Evolutionary conservation across 495 filamentous ascomycete genomes (phyloP), one percentile per base, ranked within the genome.

Genomic region (Oleoguttula mirabilis): DNA sequence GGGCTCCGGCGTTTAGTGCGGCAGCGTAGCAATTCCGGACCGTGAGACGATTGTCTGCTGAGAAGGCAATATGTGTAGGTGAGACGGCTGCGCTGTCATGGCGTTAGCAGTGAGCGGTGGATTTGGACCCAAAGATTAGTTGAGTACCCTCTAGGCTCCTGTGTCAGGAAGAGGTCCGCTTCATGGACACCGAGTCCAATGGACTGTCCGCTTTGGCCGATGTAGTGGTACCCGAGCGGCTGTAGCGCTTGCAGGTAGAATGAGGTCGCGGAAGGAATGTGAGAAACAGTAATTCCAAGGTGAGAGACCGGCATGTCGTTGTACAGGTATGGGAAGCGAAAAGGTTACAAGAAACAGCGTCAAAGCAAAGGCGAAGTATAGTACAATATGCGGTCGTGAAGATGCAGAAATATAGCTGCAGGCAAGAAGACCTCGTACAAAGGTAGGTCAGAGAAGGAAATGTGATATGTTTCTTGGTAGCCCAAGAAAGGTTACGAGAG

Each of bases 161-260:
- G 42, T 23, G 45, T 21, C n/a, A 43, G 33, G 7, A 40, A 46
- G 36, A 43, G 36, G 22, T 53, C 45, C 12, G 50, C 50, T 3
- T 41, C 23, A 2, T 36, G 10, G 14, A 53, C 67, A 14, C 75
- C 75, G 50, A 79, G 71, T 14, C 71, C 75, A 52, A 77, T 72
- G 21, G 61, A 55, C 40, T 68, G 51, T 14, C 62, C 60, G 36
- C 57, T 58, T 23, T 60, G 52, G 10, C 60, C 60, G 27, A 87
- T 69, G 58, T 75, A 92, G 36, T 70, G 70, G 42, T 90, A 77
- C 16, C 81, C 82, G 15, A 92, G 66, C 0, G 84, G 82, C 46
- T 82, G 77, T 33, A 79, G 65, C 51, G 84, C 71, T 45, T 79
- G 71, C 3, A 87, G 72, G 60, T 82, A 93, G 66, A 88, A 88